Evolutionary conservation across 2,329 filamentous ascomycete genomes (phyloP).

Genomic region (Colletotrichum nymphaeae): DNA sequence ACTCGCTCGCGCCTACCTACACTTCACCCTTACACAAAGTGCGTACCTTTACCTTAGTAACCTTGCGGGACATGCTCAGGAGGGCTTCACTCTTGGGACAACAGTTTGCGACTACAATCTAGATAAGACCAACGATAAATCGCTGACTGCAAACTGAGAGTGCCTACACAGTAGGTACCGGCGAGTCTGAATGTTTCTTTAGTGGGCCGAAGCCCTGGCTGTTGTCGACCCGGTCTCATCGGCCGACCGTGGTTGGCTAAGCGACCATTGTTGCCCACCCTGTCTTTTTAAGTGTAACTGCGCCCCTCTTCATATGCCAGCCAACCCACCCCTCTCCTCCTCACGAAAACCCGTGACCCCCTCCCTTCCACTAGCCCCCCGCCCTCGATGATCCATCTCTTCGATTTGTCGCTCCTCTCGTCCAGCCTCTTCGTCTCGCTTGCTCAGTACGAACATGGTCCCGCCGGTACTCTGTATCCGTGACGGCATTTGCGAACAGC

Average conservation of each 20-base stretch:
- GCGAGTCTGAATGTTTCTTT: slow-evolving; percentile 9
- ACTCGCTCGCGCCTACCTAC: no score
- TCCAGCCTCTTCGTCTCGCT: neutral
- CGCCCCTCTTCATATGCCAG: slow-evolving; percentile 4
- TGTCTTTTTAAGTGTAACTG: slow-evolving; percentile 16
- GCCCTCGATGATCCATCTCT: neutral
- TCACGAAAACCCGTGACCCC: no score
- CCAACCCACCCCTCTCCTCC: neutral
- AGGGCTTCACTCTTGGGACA: neutral
- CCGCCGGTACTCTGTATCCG: neutral
- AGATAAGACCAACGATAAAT: neutral
- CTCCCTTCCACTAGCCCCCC: neutral
- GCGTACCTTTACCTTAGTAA: no score
- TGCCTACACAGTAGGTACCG: no score
- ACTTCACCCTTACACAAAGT: no score
- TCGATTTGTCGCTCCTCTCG: neutral
- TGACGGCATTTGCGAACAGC: neutral
- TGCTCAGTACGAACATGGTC: neutral
- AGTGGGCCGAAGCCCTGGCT: neutral
- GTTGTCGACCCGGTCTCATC: neutral
- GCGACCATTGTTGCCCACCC: slow-evolving; percentile 9
- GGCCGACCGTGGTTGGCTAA: slow-evolving; percentile 26
- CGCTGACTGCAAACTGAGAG: neutral
- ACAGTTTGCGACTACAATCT: neutral
- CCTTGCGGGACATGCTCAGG: no score